Evolutionary conservation across 2,329 filamentous ascomycete species (phyloP), one percentile per base, ranked within the genome.

Genomic region (Pyrenophora graminea): DNA sequence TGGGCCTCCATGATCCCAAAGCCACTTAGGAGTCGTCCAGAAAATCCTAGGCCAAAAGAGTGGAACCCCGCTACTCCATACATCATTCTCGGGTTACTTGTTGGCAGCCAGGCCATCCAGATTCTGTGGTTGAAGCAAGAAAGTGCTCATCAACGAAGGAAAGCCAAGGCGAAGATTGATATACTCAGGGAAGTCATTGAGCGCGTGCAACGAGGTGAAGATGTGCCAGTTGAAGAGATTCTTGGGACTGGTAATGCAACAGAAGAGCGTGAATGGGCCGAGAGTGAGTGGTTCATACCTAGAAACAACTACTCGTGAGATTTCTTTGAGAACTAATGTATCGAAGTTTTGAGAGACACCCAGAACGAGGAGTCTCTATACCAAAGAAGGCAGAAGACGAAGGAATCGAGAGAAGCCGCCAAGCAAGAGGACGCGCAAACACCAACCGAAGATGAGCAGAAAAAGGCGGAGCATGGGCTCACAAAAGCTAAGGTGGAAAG

Each of bases 51-150:
- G 33, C 17, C 67, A 3, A 67, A 72, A 58, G 71, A 69, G n/a
- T 77, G 75, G 72, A 78, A 79, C 17, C 81, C 91, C 19, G 81
- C 82, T 2, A 81, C 91, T 13, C 61, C 82, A 53, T 92, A 88
- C 74, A 85, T 93, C 51, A 67, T 83, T 51, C 71, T 85, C 2
- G 79, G 89, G 5, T 79, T 91, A 34, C 81, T 97, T 57, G 93
- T 97, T 58, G 95, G 95, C 3, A 96, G 91, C 55, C 96, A 97
- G 80, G 90, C 93, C 12, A 97, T 99, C 63, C 90, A 97, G 66
- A 89, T 94, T 81, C 87, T 99, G 67, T 81, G 86, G 31, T 72
- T 97, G 64, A 88, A 87, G 64, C 89, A 89, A 62, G 87, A 92
- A 43, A 88, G 86, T 67, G 80, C 82, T 27, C 84, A 86, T 8